These are phyloP conservation scores for Protomyces arabidopsidicola DNA, from an alignment of 1,139 yeast species.

Conservation along the genomic window DNA sequence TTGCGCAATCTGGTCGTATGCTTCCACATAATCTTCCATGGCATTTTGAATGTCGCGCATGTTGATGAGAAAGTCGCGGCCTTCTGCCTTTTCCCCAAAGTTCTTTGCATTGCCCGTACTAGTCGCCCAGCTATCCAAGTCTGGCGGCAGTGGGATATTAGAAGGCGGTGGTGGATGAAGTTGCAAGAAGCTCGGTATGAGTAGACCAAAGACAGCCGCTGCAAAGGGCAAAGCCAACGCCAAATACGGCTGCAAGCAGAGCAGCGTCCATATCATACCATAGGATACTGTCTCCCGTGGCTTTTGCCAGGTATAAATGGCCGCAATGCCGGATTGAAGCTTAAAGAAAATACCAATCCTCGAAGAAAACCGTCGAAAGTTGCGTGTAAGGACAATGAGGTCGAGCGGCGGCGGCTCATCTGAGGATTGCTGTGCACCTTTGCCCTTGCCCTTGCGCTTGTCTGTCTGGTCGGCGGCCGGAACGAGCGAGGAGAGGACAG, in stretches of 20 bases:
- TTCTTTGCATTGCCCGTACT: constrained; percentile 19
- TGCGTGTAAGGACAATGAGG: constrained; percentile 16
- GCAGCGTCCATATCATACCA: constrained; percentile 23
- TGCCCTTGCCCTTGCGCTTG: neutral
- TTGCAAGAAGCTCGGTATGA: constrained; percentile 66
- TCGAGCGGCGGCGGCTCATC: constrained; percentile 16
- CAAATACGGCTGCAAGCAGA: constrained; percentile 62
- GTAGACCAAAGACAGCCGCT: constrained; percentile 52
- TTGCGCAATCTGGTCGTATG: constrained; percentile 31
- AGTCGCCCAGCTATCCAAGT: constrained; percentile 23
- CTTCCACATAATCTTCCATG: constrained; percentile 34
- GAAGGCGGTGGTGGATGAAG: constrained; percentile 57
- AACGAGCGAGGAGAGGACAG: constrained; percentile 20
- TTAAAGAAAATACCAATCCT: constrained; percentile 19
- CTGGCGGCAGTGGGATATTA: constrained; percentile 17
- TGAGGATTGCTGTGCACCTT: neutral
- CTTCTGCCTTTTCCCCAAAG: constrained; percentile 23
- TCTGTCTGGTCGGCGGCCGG: constrained; percentile 7
- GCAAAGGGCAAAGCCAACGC: constrained; percentile 61
- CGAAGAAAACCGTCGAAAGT: constrained; percentile 22
- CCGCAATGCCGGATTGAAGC: constrained; percentile 5
- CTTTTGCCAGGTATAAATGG: constrained; percentile 10
- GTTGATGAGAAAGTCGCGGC: constrained; percentile 39
- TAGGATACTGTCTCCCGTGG: constrained; percentile 19
- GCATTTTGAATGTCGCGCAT: constrained; percentile 44